These are phyloP conservation scores for Russula virescens DNA, from an alignment of 768 basidiomycete species.

Conservation along the genomic window DNA sequence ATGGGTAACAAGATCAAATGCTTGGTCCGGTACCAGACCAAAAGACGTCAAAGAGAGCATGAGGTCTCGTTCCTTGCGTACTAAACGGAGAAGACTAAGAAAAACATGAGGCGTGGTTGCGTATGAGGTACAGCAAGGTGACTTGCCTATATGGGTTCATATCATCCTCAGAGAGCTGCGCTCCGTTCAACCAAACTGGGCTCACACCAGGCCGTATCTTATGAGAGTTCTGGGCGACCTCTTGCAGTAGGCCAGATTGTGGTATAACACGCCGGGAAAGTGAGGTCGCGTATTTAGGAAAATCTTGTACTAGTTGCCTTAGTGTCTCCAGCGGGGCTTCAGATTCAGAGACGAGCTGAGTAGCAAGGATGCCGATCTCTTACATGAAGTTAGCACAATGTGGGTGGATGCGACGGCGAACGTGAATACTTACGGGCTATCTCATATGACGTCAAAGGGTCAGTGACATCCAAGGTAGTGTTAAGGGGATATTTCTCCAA, in stretches of 20 bases:
- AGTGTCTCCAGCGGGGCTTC: constrained; percentile 48
- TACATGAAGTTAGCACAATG: constrained; percentile 34
- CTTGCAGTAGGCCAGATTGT: constrained; percentile 44
- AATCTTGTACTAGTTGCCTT: constrained; percentile 73
- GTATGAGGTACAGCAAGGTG: not conserved
- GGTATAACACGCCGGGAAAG: constrained; percentile 64
- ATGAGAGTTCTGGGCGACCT: constrained; percentile 52
- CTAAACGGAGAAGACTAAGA: constrained; percentile 53
- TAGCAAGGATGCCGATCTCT: constrained; percentile 68
- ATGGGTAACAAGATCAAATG: constrained; percentile 70
- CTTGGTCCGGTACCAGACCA: constrained; percentile 58
- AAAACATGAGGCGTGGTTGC: not conserved
- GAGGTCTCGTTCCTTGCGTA: constrained; percentile 65
- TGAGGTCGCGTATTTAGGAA: constrained; percentile 77
- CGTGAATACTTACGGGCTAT: constrained; percentile 29
- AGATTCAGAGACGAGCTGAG: constrained; percentile 68
- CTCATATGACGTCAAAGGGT: constrained; percentile 49
- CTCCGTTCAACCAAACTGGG: constrained; percentile 80
- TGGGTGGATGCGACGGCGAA: constrained; percentile 26
- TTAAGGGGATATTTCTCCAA: constrained; percentile 32
- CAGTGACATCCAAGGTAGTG: constrained; percentile 35
- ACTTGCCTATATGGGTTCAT: constrained; percentile 61
- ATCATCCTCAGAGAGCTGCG: constrained; percentile 52
- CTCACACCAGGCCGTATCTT: constrained; percentile 49
- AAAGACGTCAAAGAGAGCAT: constrained; percentile 54